Evolutionary conservation across 495 filamentous ascomycete genomes (phyloP), one percentile per base, ranked within the genome.

Genomic region (Podospora pseudopauciseta): DNA sequence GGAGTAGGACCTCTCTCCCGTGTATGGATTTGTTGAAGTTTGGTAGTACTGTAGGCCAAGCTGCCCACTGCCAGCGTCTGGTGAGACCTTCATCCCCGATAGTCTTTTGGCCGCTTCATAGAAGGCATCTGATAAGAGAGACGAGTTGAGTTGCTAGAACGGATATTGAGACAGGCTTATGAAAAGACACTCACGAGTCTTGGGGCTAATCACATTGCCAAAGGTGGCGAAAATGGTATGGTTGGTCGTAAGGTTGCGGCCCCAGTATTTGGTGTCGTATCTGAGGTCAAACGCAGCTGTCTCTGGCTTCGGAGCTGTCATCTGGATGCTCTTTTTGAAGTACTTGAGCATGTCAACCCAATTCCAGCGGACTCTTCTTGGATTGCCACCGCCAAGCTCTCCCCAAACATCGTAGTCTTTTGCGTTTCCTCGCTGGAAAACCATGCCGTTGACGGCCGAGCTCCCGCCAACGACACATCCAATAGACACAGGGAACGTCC

Each of bases 391-490:
- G 3, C 86, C 87, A 16, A 87, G 81, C 16, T 79, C 76, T 59
- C 83, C 84, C 88, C 88, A 90, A 32, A 81, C 78, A 72, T 89
- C 84, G 65, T 87, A 88, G 59, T 89, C 86, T 7, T 80, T 73
- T 55, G 78, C 83, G 27, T 82, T 84, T 0, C 87, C 87, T 32
- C 86, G 82, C 39, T 79, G 76, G 53, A 65, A 66, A 32, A 75
- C 71, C 80, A 80, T 82, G 34, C 77, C 78, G 44, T 83, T 83
- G 34, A 83, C 73, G 2, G 74, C 73, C 0, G 75, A 74, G 1
- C 77, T 77, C 18, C 82, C 82, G 18, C 81, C 80, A 9, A 83
- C 77, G 2, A 77, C 74, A 20, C 75, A 69, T 7, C 69, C 74
- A 59, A 68, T 55, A 4, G 20, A 3, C 6, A 72, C 54, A 11